Base-by-base conservation (phyloP, 1,139 yeast species). In the Sugiyamaella neomexicana region DNA sequence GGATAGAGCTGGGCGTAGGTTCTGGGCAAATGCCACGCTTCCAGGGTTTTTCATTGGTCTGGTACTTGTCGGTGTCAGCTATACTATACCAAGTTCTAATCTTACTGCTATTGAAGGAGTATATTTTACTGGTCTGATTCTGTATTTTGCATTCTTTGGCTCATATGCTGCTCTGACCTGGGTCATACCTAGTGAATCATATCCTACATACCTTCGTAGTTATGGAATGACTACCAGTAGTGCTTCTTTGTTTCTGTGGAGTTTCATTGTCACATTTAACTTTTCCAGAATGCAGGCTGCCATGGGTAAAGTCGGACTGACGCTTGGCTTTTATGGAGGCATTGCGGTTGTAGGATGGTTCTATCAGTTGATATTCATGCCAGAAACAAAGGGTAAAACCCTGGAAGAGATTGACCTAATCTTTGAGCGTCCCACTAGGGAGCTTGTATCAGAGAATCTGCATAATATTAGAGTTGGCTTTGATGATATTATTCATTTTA, bases 371-470 rank as follows among this genome's bases (percentile, higher is more conserved):
- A 53, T 83, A 64, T 72, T 79, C 61, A 83, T 80, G 80, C 86
- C 85, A 9, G 90, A 85, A 70, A 86, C 95, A 36, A 83, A 83
- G 71, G 93, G 91, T 27, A 74, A 85, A 60, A 77, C 86, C 7
- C 75, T 87, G 68, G 95, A 87, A 70, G 89, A 86, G 62, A 86
- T 85, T 59, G 88, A 85, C 67, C 65, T 67, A 73, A 70, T 64
- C 46, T 69, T 67, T 61, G 57, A 59, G 46, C 60, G 58, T 59
- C 63, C 65, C 17, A 68, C 71, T 0, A 36, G 55, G 25, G 62
- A 62, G 15, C 55, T 68, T 20, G 64, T 66, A 16, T 43, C 53
- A 15, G 57, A 58, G 37, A 58, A 58, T 42, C 6, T 53, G 39
- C 42, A 39, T 17, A 50, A 43, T 23, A 39, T 46, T 31, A 39